Percentiles rank a stretch among this genome's conserved stretches.
Conservation (phyloP, 768 basidiomycete genomes). For the Termitomyces sp. region DNA sequence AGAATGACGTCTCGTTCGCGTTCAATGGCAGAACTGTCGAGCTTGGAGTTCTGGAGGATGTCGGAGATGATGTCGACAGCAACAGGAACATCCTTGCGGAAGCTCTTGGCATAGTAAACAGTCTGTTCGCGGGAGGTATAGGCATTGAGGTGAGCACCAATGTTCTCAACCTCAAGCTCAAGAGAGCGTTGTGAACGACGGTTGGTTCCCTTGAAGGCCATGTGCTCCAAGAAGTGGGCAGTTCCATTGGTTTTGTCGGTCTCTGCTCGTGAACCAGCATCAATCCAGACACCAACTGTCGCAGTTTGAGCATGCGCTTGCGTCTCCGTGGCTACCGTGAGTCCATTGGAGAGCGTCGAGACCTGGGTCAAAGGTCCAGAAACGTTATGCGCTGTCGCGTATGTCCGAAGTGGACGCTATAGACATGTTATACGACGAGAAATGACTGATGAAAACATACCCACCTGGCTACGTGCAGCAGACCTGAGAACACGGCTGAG, state of each 20-base stretch:
- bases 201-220: constrained; percentile 97
- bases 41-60: constrained; percentile 94
- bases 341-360: constrained; percentile 89
- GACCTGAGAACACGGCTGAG: constrained; percentile 21
- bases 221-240: constrained; percentile 98
- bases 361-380: constrained; percentile 80
- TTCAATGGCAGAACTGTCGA: constrained; percentile 84
- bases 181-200: constrained; percentile 83
- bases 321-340: constrained; percentile 91
- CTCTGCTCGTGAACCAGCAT: constrained; percentile 96
- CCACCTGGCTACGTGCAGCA: constrained; percentile 16
- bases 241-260: constrained; percentile 92
- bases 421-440: neutral
- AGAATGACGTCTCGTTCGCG: constrained; percentile 95
- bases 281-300: constrained; percentile 99
- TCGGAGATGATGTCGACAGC: constrained; percentile 97
- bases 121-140: constrained; percentile 99
- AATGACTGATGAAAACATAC: neutral
- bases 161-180: constrained; percentile 96
- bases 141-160: constrained; percentile 95
- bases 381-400: constrained; percentile 66
- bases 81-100: constrained; percentile 87
- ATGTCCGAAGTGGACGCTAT: constrained; percentile 43
- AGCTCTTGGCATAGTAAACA: constrained; percentile 98
- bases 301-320: constrained; percentile 91